Evolutionary conservation across 495 filamentous ascomycete species (phyloP), one percentile per base, ranked within the genome.

Genomic region (Penicillium longicatenatum): DNA sequence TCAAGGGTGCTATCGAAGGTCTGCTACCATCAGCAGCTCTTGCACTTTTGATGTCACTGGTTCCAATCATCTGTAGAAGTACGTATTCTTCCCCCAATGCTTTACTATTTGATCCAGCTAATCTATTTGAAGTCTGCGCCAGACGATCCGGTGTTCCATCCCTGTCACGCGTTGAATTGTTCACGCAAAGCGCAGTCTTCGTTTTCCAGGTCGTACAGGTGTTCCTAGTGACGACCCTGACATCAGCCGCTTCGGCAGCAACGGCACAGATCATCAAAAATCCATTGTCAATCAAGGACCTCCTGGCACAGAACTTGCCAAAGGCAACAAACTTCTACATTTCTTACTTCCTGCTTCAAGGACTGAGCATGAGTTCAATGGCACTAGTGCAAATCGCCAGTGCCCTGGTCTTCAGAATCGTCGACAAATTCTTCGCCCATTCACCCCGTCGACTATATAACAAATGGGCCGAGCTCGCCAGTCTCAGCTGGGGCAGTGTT

Each of bases 121-220:
- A 65, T 80, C 29, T 57, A 16, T 35, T 21, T 9, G 39, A 75
- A 85, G 90, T 74, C 72, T 84, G 80, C 79, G 89, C 91, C 29
- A 87, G 81, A 64, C 74, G 91, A 47, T 78, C 89, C 12, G 92
- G 92, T 11, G 88, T 88, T 39, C 90, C 90, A 9, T 92, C 92
- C 0, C 65, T 82, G 8, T 86, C 90, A 2, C 79, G 84, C 11
- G 88, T 96, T 19, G 92, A 97, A 72, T 80, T 95, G 3, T 89
- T 89, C 61, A 90, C 89, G 0, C 92, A 97, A 65, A 92, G 89
- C 60, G 89, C 85, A 21, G 94, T 96, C 76, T 96, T 97, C 66
- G 86, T 81, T 48, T 97, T 96, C 78, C 92, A 96, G 69, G 89
- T 97, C 37, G 82, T 97, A 31, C 92, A 97, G 68, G 89, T 96